Evolutionary conservation across 225 moss, liverwort and hornwort species (phyloP), one percentile per base, ranked within the genome.

Genomic region (Pseudoscleropodium purum): DNA sequence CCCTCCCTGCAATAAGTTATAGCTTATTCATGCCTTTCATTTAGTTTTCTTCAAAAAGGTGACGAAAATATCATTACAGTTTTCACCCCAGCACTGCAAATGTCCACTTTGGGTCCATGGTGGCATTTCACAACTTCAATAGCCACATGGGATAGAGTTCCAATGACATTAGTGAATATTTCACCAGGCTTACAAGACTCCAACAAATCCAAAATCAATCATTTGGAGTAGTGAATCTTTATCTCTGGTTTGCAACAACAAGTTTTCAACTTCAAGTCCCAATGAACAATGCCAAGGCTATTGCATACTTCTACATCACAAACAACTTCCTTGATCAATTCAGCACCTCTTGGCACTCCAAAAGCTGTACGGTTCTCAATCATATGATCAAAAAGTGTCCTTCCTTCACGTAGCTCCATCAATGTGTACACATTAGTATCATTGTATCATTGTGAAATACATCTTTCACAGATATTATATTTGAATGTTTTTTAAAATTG

Each of bases 41-140:
- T 13, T 39, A 8, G 26, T 41, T 72, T 26, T 70, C 25, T 39
- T 25, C 25, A 39, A 70, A 39, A n/a, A 25, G 8, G 8, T 14
- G 25, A 14, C 15, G 15, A 25, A 39, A 25, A 7, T 39, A 39
- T 39, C 70, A 39, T 25, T 39, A 14, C 25, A 14, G 5, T 7
- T 14, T 4, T 54, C 16, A 16, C 52, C 52, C 52, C 16, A 52
- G 0, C 6, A 0, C 29, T 73, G 29, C 29, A 29, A 73, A 73
- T 73, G 27, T 73, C 27, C 0, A 6, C 27, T 27, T 43, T 27
- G 1, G 5, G 10, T 43, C 27, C 6, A 73, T 5, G 1, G 43
- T 27, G 16, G 27, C 16, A 9, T 27, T 27, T 27, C 7, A 27
- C 1, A 0, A 73, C 16, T 41, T 73, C 2, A 5, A 0, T 9